phyloP scores from a whole-genome alignment of 2,329 filamentous ascomycete species.

The Cladosporium velox region DNA sequence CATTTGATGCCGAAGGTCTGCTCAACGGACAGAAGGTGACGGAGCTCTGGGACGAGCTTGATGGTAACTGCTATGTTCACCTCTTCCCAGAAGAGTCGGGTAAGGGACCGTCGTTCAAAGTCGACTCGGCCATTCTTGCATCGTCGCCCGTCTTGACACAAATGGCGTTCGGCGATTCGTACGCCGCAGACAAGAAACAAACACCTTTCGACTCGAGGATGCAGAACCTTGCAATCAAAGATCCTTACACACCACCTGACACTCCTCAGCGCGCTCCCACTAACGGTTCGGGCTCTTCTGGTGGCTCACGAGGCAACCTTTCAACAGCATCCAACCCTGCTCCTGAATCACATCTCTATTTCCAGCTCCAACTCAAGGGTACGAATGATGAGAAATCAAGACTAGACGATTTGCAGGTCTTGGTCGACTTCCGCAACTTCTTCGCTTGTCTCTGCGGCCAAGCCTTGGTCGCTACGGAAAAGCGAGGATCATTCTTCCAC shows the following conservation, averaged over 20 bases:
- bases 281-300: conserved; percentile 34
- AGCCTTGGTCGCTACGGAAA: conserved; percentile 60
- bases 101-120: conserved; percentile 61
- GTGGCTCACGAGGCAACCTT: conserved; percentile 47
- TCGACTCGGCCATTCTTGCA: conserved; percentile 60
- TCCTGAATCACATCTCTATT: conserved; percentile 59
- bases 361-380: conserved; percentile 58
- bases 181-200: conserved; percentile 41
- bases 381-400: conserved; percentile 32
- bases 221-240: conserved; percentile 33
- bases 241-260: conserved; percentile 34
- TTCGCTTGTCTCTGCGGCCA: conserved; percentile 66
- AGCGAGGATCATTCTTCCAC: conserved; percentile 57
- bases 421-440: conserved; percentile 63
- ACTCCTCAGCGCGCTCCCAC: conserved; percentile 27
- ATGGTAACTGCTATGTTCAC: conserved; percentile 65
- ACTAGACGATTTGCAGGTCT: conserved; percentile 55
- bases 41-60: conserved; percentile 62
- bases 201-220: conserved; percentile 32
- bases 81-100: conserved; percentile 60
- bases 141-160: conserved; percentile 58
- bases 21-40: conserved; percentile 55
- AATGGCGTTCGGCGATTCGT: conserved; percentile 57
- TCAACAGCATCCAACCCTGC: conserved; percentile 50
- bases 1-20: conserved; percentile 57